Conservation (phyloP, 225 moss, liverwort and hornwort species). For the Ulota crispa region DNA sequence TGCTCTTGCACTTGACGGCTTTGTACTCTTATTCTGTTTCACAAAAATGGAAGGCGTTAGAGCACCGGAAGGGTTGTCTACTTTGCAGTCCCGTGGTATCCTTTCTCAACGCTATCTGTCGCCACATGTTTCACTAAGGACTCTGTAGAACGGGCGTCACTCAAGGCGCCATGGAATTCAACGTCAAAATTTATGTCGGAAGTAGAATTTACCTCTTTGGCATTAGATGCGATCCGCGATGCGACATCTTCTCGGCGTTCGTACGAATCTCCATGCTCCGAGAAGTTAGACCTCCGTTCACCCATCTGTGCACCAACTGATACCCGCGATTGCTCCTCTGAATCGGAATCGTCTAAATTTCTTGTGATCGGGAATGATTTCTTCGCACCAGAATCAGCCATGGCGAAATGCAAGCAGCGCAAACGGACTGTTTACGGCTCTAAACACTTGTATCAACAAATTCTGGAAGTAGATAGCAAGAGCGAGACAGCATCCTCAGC, state of each 20-base stretch:
- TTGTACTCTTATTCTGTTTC: neutral
- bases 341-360: slow-evolving; percentile 16
- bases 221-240: slow-evolving; percentile 3
- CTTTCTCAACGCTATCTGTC: slow-evolving; percentile 9
- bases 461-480: neutral
- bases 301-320: neutral
- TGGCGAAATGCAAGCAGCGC: slow-evolving; percentile 23
- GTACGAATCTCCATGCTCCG: slow-evolving; percentile 4
- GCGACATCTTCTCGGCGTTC: slow-evolving; percentile 26
- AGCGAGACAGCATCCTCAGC: neutral
- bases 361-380: slow-evolving; percentile 18
- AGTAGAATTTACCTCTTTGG: neutral
- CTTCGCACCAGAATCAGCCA: slow-evolving; percentile 25
- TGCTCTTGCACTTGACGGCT: neutral
- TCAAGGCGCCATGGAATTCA: slow-evolving; percentile 15
- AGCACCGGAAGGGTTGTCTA: neutral
- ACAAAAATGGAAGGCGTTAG: slow-evolving; percentile 4
- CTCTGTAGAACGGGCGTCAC: slow-evolving; percentile 15
- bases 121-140: slow-evolving; percentile 11
- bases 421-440: neutral
- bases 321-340: neutral
- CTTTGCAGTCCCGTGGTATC: neutral
- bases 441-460: neutral
- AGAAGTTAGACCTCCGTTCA: slow-evolving; percentile 10
- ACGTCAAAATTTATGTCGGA: slow-evolving; percentile 12